These are phyloP conservation scores for Pyronema omphalodes DNA, from an alignment of 495 filamentous ascomycete genomes.

Conservation along the genomic window DNA sequence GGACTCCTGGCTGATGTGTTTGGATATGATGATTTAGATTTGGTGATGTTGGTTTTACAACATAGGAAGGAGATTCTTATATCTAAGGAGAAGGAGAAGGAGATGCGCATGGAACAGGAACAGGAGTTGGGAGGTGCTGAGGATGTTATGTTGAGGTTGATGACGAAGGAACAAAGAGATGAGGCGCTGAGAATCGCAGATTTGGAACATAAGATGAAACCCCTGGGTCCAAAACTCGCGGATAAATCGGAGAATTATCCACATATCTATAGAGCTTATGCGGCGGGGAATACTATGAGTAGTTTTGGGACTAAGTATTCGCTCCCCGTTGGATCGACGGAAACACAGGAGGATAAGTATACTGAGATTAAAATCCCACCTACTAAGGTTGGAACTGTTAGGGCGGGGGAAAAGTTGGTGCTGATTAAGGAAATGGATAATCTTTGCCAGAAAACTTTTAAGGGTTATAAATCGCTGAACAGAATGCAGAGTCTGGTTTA, in stretches of 20 bases:
- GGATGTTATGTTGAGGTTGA: conserved; percentile 39
- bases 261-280: conserved; percentile 72
- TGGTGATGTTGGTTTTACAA: conserved; percentile 65
- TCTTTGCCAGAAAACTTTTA: conserved; percentile 78
- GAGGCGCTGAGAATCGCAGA: conserved; percentile 55
- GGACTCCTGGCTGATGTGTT: conserved; percentile 77
- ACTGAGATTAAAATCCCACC: conserved; percentile 80
- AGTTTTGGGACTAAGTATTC: conserved; percentile 58
- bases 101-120: background rate
- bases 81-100: conserved; percentile 2
- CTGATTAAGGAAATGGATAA: conserved; percentile 70
- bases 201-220: conserved; percentile 60
- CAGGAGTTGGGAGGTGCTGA: conserved; percentile 24
- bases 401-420: conserved; percentile 51
- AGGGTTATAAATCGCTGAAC: conserved; percentile 81
- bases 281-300: conserved; percentile 65
- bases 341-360: conserved; percentile 49
- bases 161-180: conserved; percentile 60
- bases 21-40: conserved; percentile 78
- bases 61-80: conserved; percentile 47
- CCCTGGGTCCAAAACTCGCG: conserved; percentile 38
- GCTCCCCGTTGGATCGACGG: conserved; percentile 46
- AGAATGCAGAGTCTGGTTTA: conserved; percentile 96
- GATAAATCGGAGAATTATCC: conserved; percentile 47
- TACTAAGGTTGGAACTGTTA: conserved; percentile 54